These are phyloP conservation scores for Telfairia occidentalis DNA, from an alignment of 331 rosid species.

Conservation along the genomic window DNA sequence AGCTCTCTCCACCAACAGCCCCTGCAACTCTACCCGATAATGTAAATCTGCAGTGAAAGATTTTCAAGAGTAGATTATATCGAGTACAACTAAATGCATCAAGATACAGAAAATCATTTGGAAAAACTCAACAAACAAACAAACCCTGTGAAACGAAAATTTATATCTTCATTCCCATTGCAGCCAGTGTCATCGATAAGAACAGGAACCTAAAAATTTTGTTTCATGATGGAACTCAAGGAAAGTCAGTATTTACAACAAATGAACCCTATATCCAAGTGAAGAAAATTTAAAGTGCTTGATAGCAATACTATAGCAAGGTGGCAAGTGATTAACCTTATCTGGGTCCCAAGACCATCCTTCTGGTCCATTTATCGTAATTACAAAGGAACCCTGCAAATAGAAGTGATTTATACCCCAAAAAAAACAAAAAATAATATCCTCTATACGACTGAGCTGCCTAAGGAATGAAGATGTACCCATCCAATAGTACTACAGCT, in stretches of 20 bases:
- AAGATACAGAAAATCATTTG: slow-evolving; percentile 8
- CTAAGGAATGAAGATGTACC: neutral
- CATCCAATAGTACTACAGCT: neutral
- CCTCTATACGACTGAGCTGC: neutral
- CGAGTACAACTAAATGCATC: neutral
- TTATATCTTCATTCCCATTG: slow-evolving; percentile 86
- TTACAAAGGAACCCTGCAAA: slow-evolving; percentile 75
- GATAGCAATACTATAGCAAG: slow-evolving; percentile 2
- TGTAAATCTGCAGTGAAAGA: slow-evolving; percentile 54
- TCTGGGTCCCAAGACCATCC: slow-evolving; percentile 97
- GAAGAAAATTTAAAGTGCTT: neutral
- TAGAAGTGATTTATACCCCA: neutral
- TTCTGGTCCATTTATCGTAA: slow-evolving; percentile 77
- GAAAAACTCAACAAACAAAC: slow-evolving; percentile 16
- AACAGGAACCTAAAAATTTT: slow-evolving; percentile 56
- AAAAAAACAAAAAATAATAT: neutral
- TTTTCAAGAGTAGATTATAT: slow-evolving; percentile 3
- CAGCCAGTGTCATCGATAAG: slow-evolving; percentile 74
- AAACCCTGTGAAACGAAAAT: slow-evolving; percentile 87
- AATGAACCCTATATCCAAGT: neutral
- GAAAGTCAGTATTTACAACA: slow-evolving; percentile 14
- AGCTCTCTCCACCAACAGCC: slow-evolving; percentile 80
- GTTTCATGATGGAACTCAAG: slow-evolving; percentile 7
- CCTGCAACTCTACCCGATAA: slow-evolving; percentile 85
- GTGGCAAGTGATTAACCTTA: slow-evolving; percentile 36